These are phyloP conservation scores for Biscogniauxia mediterranea DNA, from an alignment of 2,329 filamentous ascomycete species.

Conservation along the genomic window DNA sequence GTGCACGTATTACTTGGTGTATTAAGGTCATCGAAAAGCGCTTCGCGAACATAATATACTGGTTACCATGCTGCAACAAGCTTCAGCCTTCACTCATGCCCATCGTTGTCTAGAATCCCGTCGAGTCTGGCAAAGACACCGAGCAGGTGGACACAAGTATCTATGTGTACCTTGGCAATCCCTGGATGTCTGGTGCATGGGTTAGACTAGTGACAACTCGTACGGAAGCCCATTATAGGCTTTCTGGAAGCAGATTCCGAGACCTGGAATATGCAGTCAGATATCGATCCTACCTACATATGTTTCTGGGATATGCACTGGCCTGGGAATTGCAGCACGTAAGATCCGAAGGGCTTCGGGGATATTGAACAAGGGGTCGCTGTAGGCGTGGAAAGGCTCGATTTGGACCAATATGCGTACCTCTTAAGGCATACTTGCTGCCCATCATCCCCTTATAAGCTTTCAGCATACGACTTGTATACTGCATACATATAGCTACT, in stretches of 20 bases:
- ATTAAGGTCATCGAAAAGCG: neutral
- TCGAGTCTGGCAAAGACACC: slow-evolving; percentile 13
- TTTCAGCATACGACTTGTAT: neutral
- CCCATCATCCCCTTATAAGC: neutral
- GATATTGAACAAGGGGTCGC: neutral
- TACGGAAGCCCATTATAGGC: slow-evolving; percentile 3
- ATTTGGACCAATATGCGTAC: neutral
- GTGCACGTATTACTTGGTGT: neutral
- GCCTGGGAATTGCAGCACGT: neutral
- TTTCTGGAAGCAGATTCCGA: neutral
- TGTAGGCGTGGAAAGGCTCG: neutral
- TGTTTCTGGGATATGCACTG: neutral
- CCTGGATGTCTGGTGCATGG: slow-evolving; percentile 21
- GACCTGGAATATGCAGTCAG: neutral
- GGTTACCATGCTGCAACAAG: slow-evolving; percentile 9
- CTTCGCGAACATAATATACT: neutral
- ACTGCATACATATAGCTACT: neutral
- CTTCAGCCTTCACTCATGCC: slow-evolving; percentile 14
- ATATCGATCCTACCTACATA: neutral
- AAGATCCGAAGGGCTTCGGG: neutral
- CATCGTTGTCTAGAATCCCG: slow-evolving; percentile 14
- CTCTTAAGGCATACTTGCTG: neutral
- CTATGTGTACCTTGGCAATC: slow-evolving; percentile 17
- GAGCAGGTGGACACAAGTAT: slow-evolving; percentile 16
- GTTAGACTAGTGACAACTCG: slow-evolving; percentile 10